phyloP scores from a whole-genome alignment of 2,329 filamentous ascomycete species.

The Colletotrichum sp. region DNA sequence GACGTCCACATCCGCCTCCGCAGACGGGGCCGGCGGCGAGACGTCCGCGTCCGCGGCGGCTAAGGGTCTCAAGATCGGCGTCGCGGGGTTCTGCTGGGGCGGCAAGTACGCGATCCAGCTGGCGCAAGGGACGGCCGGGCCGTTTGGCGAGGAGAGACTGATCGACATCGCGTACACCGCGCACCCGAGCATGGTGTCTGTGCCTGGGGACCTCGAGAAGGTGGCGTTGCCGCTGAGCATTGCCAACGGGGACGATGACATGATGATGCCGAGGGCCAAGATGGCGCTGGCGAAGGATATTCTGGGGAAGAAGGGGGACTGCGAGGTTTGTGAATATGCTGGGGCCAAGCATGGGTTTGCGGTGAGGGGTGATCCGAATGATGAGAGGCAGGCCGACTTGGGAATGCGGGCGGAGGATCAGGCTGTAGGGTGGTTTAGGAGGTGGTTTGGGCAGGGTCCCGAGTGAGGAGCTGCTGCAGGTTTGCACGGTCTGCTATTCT shows the following conservation, averaged over 20 bases:
- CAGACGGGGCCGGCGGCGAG: neutral
- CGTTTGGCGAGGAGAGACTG: conserved; percentile 35
- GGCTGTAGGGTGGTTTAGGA: conserved; percentile 32
- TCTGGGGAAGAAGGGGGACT: conserved; percentile 33
- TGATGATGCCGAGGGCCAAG: conserved; percentile 36
- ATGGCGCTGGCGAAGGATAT: conserved; percentile 37
- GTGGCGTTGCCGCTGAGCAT: conserved; percentile 49
- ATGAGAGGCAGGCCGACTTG: conserved; percentile 27
- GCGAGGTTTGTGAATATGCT: conserved; percentile 31
- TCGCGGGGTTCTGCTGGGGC: conserved; percentile 69
- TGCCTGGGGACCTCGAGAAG: conserved; percentile 53
- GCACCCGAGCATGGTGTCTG: conserved; percentile 53
- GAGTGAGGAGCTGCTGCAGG: neutral
- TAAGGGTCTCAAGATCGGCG: conserved; percentile 43
- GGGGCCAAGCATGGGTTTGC: conserved; percentile 34
- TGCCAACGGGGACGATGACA: conserved; percentile 50
- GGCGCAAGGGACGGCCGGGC: neutral
- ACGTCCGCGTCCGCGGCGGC: neutral
- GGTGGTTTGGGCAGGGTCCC: conserved; percentile 12
- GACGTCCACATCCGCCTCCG: neutral
- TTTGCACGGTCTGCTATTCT: neutral
- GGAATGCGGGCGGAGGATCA: conserved; percentile 29
- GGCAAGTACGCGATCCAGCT: conserved; percentile 60
- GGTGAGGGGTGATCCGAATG: conserved; percentile 26
- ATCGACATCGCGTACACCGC: conserved; percentile 57